phyloP scores from a whole-genome alignment of 305 asterid species.

The Solanum chacoense region DNA sequence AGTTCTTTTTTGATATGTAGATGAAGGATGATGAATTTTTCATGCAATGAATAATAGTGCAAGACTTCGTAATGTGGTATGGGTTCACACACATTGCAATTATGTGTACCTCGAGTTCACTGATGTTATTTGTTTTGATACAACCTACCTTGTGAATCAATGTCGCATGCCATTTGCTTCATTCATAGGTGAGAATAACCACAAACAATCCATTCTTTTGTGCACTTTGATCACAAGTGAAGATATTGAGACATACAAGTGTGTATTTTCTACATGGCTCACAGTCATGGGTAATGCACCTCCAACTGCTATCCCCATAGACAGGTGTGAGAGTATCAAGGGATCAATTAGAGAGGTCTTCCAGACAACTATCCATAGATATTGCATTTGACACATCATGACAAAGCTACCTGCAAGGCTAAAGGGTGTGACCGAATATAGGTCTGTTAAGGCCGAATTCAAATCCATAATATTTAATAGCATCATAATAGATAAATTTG shows the following conservation, averaged over 20 bases:
- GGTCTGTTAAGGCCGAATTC: background rate
- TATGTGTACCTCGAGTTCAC: background rate
- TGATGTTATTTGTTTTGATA: background rate
- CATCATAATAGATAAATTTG: background rate
- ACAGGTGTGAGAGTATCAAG: background rate
- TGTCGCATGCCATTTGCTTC: background rate
- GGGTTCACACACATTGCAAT: background rate
- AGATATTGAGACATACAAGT: background rate
- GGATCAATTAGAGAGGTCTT: background rate
- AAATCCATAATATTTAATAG: background rate
- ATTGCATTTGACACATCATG: background rate
- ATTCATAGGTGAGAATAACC: background rate
- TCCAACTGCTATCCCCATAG: background rate
- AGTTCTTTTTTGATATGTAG: background rate
- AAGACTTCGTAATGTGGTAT: background rate
- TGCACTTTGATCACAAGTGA: background rate
- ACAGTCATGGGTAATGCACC: background rate
- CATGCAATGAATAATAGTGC: background rate
- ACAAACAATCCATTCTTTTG: background rate
- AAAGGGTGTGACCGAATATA: background rate
- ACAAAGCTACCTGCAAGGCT: background rate
- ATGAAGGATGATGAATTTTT: background rate
- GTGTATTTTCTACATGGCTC: background rate
- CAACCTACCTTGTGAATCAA: background rate
- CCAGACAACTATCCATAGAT: background rate